A percentile compares a stretch with the other conserved stretches of the same genome.
Conservation (phyloP, 2,329 filamentous ascomycete species). For the Chaetothyriales sp. region DNA sequence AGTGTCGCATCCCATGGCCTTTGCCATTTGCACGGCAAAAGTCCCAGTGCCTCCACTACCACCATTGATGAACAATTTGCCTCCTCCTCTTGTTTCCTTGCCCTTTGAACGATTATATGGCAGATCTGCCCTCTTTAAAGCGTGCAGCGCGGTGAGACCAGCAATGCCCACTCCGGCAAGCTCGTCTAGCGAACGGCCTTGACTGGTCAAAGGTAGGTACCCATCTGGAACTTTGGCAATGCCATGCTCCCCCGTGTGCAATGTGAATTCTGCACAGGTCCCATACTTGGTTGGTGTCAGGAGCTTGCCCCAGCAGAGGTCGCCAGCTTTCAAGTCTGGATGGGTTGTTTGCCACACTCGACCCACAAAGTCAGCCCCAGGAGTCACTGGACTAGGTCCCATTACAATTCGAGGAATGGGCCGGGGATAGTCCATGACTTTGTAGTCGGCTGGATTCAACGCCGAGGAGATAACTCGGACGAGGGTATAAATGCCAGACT, state of each 20-base stretch:
- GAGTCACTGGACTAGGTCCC: conserved; percentile 9
- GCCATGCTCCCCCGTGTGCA: conserved; percentile 22
- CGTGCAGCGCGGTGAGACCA: conserved; percentile 34
- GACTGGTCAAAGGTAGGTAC: too few relatives aligned
- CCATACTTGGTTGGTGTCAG: conserved; percentile 25
- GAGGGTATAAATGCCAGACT: neutral
- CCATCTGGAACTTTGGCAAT: conserved; percentile 27
- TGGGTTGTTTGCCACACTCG: conserved; percentile 24
- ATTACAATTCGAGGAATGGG: neutral
- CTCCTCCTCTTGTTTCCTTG: conserved; percentile 31
- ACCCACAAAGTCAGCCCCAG: conserved; percentile 36
- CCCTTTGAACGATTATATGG: conserved; percentile 29
- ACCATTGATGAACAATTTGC: conserved; percentile 52
- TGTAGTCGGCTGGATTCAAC: neutral
- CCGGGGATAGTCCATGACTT: neutral
- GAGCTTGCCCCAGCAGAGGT: conserved; percentile 32
- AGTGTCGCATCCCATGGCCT: conserved; percentile 45
- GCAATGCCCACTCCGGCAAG: conserved; percentile 32
- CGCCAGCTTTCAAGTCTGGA: conserved; percentile 25
- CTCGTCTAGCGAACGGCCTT: conserved; percentile 21
- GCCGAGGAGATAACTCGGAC: neutral
- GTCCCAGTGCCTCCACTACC: conserved; percentile 49
- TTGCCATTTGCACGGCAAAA: conserved; percentile 51
- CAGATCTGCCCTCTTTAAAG: conserved; percentile 19
- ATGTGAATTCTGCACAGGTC: conserved; percentile 30